These are phyloP conservation scores for Amoebophrya sp. DNA, from an alignment of 169 alveolate species.

Conservation along the genomic window DNA sequence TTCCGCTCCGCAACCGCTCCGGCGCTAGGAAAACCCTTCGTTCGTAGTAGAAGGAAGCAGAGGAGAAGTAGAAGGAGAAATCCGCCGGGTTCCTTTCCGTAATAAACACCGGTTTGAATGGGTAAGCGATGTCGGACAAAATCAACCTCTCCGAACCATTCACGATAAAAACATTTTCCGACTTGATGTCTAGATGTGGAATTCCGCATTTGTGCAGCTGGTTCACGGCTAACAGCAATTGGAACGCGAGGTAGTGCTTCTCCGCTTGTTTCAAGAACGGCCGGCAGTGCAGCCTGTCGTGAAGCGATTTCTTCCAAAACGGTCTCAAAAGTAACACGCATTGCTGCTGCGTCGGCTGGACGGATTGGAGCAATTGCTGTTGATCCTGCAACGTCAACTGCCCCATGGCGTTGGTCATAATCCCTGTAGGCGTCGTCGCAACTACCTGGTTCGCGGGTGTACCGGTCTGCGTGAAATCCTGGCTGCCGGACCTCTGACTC, in stretches of 20 bases:
- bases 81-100: background rate
- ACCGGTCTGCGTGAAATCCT: too few species aligned
- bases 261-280: background rate
- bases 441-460: too few species aligned
- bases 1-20: too few species aligned
- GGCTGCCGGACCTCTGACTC: too few species aligned
- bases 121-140: background rate
- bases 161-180: background rate
- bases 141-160: background rate
- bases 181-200: background rate
- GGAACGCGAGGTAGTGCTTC: background rate
- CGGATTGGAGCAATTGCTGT: too few species aligned
- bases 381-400: too few species aligned
- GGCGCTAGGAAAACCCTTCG: conserved; percentile 3
- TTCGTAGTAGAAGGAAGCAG: background rate
- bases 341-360: too few species aligned
- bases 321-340: too few species aligned
- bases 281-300: background rate
- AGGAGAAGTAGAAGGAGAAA: background rate
- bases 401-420: too few species aligned
- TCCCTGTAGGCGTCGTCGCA: too few species aligned
- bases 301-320: background rate
- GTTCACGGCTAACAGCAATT: background rate
- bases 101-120: background rate
- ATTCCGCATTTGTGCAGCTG: background rate